These are phyloP conservation scores for Daldinia concentrica DNA, from an alignment of 495 filamentous ascomycete species.

Conservation along the genomic window DNA sequence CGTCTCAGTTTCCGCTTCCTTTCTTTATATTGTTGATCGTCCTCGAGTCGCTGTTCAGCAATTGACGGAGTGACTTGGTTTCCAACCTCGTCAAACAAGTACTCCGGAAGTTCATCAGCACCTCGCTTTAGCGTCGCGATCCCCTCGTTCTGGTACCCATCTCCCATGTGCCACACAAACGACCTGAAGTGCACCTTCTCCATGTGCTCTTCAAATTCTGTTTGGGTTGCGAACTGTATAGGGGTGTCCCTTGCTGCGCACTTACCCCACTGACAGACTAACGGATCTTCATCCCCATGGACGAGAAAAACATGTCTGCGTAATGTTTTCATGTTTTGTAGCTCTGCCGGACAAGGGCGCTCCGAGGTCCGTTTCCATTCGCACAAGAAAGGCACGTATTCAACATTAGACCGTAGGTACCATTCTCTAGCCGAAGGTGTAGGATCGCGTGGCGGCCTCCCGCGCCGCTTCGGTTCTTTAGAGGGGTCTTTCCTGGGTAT, in stretches of 20 bases:
- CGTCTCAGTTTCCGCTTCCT: conserved; percentile 46
- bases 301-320: conserved; percentile 71
- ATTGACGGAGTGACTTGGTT: conserved; percentile 58
- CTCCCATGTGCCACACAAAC: conserved; percentile 71
- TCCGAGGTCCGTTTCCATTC: conserved; percentile 52
- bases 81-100: conserved; percentile 52
- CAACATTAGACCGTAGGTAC: conserved; percentile 39
- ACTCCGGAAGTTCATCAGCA: conserved; percentile 46
- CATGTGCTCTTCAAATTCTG: conserved; percentile 68
- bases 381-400: conserved; percentile 40
- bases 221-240: conserved; percentile 42
- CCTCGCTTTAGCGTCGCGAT: conserved; percentile 34
- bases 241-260: conserved; percentile 42
- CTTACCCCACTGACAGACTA: conserved; percentile 51
- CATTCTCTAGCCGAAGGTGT: conserved; percentile 30
- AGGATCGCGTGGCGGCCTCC: conserved; percentile 35
- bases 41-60: conserved; percentile 49
- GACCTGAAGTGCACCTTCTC: conserved; percentile 66
- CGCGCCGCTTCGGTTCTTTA: conserved; percentile 39
- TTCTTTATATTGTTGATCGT: conserved; percentile 48
- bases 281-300: conserved; percentile 50
- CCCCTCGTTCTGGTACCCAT: conserved; percentile 62
- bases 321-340: conserved; percentile 78
- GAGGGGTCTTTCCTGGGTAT: conserved; percentile 11
- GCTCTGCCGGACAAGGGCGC: conserved; percentile 66